These are phyloP conservation scores for Ceratocystis smalleyi DNA, from an alignment of 2,329 filamentous ascomycete genomes.

Conservation along the genomic window DNA sequence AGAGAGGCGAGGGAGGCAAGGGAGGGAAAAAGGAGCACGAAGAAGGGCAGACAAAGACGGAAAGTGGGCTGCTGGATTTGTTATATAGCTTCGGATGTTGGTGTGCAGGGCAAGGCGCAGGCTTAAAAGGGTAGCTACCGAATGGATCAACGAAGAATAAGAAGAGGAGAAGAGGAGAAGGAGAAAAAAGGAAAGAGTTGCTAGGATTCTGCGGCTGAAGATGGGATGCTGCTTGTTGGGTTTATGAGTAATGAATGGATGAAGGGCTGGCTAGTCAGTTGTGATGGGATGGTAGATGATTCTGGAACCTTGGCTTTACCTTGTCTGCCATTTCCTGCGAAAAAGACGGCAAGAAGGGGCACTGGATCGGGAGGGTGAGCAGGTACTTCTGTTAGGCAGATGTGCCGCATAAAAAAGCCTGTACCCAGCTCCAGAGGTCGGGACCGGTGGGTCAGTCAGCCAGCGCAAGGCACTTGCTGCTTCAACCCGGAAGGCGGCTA, in stretches of 20 bases:
- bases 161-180: neutral
- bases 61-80: neutral
- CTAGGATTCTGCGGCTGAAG: neutral
- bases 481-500: neutral
- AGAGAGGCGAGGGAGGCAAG: neutral
- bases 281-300: neutral
- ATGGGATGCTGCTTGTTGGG: neutral
- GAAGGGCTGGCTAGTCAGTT: neutral
- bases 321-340: neutral
- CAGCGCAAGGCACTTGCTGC: neutral
- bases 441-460: neutral
- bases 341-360: neutral
- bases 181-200: neutral
- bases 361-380: too few relatives aligned
- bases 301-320: neutral
- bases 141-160: neutral
- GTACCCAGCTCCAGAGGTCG: neutral
- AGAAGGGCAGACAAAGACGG: neutral
- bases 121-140: neutral
- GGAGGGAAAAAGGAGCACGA: neutral
- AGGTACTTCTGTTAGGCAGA: neutral
- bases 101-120: neutral
- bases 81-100: neutral
- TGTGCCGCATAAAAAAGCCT: neutral
- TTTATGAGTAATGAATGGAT: neutral